Evolutionary conservation across 1,284 basidiomycete species (phyloP).

Genomic region (Coriolopsis trogii): DNA sequence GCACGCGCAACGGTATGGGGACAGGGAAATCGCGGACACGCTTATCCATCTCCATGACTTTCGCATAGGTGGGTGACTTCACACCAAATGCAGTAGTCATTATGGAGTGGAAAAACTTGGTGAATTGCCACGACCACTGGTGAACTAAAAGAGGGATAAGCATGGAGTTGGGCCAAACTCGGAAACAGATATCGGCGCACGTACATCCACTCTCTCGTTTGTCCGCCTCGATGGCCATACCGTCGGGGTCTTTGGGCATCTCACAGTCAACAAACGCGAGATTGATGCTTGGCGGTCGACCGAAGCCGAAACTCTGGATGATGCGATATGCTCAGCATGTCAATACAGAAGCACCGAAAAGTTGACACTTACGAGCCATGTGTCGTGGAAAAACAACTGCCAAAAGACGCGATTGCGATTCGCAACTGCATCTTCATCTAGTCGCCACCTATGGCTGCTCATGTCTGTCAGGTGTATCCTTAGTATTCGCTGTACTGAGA

Average conservation of each 20-base stretch:
- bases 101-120: slow-evolving; percentile 52
- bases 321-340: not conserved
- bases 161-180: too few species aligned
- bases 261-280: slow-evolving; percentile 57
- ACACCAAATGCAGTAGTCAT: slow-evolving; percentile 58
- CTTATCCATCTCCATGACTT: slow-evolving; percentile 46
- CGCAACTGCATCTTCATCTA: slow-evolving; percentile 47
- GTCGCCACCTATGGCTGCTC: slow-evolving; percentile 59
- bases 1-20: slow-evolving; percentile 48
- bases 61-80: slow-evolving; percentile 48
- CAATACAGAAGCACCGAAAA: not conserved
- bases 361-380: slow-evolving; percentile 51
- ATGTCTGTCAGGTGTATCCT: too few species aligned
- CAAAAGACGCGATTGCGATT: slow-evolving; percentile 62
- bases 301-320: slow-evolving; percentile 61
- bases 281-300: slow-evolving; percentile 60
- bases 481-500: too few species aligned
- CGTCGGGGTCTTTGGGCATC: slow-evolving; percentile 50
- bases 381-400: slow-evolving; percentile 62
- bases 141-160: slow-evolving; percentile 41
- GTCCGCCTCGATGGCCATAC: slow-evolving; percentile 39
- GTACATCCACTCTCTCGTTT: slow-evolving; percentile 52
- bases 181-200: too few species aligned
- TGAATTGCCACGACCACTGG: slow-evolving; percentile 58
- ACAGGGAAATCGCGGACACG: slow-evolving; percentile 51